Base-by-base conservation (phyloP, 2,329 filamentous ascomycete genomes). In the Penicillium sp. region DNA sequence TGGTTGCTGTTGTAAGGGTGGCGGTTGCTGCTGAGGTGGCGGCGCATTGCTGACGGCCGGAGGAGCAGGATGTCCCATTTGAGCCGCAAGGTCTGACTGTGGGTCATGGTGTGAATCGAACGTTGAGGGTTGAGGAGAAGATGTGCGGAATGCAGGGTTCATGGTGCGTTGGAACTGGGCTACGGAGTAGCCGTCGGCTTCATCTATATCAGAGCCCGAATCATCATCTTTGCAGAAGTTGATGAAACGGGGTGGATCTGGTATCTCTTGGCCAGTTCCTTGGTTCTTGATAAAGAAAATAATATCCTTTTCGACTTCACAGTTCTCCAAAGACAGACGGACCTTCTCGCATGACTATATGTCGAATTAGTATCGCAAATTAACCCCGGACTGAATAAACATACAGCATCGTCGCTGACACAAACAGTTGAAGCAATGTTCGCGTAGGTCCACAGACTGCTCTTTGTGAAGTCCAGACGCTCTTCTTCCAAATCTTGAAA, bases 401-500 rank as follows among this genome's bases (percentile, higher is more conserved):
- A 67, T 70, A 83, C 80, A 45, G 90, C 86, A 78, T 99, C 94
- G 69, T 99, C 94, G 72, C 92, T 97, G 47, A 99, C 94, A 70
- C 94, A 99, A 11, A 97, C 94, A 0, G 93, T 97, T 0, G 93
- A 97, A 0, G 94, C 87, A 67, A 99, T 92, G 73, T 99, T 99
- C 55, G 94, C 93, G 77, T 97, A 99, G 15, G 88, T 93, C 95
- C 94, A 99, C 8, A 99, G 81, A 70, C 94, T 97, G 77, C 90
- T 96, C 81, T 97, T 99, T 64, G 92, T 92, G 72, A 96, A 99
- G 75, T 99, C 94, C 39, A 99, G 83, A 43, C 94, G 85, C 76
- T 99, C 94, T 74, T 99, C 95, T 76, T 99, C 94, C 13, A 99
- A 84, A 69, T 99, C 95, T 79, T 99, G 95, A 76, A 99, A 99